Evolutionary conservation across 768 basidiomycete genomes (phyloP).

Genomic region (Trametes meyenii): DNA sequence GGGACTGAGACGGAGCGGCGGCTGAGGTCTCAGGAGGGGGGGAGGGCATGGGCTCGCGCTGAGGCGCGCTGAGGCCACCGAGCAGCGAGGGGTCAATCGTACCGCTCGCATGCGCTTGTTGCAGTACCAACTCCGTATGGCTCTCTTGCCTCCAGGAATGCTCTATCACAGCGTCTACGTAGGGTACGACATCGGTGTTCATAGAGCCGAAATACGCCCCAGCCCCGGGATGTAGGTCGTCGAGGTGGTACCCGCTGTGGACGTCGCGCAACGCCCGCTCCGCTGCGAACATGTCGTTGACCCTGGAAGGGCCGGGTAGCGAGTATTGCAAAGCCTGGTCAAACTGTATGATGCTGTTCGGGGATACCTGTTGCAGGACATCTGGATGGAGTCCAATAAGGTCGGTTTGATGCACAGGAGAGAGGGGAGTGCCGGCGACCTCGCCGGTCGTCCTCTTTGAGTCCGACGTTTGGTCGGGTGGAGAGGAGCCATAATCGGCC

Average conservation of each 20-base stretch:
- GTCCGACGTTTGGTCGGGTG: not conserved
- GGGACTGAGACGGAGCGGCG: not conserved
- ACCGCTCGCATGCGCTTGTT: not conserved
- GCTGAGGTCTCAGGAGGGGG: not conserved
- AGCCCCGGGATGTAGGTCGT: not conserved
- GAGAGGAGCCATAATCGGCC: not conserved
- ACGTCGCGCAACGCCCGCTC: slow-evolving; percentile 3
- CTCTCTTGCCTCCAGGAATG: not conserved
- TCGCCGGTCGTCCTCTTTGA: not conserved
- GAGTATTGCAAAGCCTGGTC: slow-evolving; percentile 3
- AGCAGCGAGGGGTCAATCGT: slow-evolving; percentile 24
- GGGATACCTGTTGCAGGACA: not conserved
- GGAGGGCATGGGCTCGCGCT: not conserved
- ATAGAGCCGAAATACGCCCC: not conserved
- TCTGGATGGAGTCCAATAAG: not conserved
- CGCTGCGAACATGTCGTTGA: slow-evolving; percentile 6
- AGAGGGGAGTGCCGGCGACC: not conserved
- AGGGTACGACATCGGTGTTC: not conserved
- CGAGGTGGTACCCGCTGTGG: not conserved
- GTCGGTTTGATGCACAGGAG: not conserved
- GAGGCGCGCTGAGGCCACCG: not conserved
- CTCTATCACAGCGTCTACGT: not conserved
- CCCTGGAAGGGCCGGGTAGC: not conserved
- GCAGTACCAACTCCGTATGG: not conserved
- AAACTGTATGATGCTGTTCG: not conserved